These are phyloP conservation scores for Reutealis trisperma DNA, from an alignment of 345 rosid genomes.

Conservation along the genomic window DNA sequence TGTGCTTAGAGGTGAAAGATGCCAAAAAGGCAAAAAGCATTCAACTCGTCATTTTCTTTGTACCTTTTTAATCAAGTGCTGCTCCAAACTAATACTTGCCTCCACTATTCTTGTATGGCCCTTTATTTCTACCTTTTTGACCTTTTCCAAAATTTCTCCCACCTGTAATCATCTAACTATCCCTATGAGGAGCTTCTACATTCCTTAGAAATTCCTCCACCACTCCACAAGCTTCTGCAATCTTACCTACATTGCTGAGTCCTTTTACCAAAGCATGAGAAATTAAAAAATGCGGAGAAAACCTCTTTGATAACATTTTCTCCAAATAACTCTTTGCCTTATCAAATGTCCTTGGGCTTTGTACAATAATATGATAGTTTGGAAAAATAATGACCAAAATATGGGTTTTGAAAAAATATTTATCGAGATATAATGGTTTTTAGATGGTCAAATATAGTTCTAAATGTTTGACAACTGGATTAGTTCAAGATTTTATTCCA, in stretches of 20 bases:
- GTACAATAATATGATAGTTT: no score
- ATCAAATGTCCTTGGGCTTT: conserved; percentile 68
- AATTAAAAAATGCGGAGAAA: conserved; percentile 69
- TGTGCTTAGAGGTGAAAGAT: background rate
- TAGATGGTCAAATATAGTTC: no score
- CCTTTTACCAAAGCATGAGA: conserved; percentile 62
- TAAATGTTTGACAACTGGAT: no score
- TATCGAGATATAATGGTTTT: no score
- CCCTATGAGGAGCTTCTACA: conserved; percentile 53
- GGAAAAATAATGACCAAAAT: no score
- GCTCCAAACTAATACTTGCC: conserved; percentile 60
- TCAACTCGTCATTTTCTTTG: conserved; percentile 35
- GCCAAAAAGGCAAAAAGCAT: conserved; percentile 11
- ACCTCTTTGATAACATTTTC: conserved; percentile 66
- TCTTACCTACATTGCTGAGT: conserved; percentile 63
- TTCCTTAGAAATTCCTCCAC: conserved; percentile 53
- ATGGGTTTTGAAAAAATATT: no score
- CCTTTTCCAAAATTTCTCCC: conserved; percentile 41
- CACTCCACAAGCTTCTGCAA: conserved; percentile 66
- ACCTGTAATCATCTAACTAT: conserved; percentile 52
- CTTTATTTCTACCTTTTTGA: conserved; percentile 52
- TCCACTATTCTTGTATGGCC: conserved; percentile 65
- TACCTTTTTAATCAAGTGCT: conserved; percentile 59
- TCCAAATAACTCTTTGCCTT: conserved; percentile 58
- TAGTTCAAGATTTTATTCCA: no score